Evolutionary conservation across 352 stramenopile genomes (phyloP).

Genomic region (Pythium chondricola): DNA sequence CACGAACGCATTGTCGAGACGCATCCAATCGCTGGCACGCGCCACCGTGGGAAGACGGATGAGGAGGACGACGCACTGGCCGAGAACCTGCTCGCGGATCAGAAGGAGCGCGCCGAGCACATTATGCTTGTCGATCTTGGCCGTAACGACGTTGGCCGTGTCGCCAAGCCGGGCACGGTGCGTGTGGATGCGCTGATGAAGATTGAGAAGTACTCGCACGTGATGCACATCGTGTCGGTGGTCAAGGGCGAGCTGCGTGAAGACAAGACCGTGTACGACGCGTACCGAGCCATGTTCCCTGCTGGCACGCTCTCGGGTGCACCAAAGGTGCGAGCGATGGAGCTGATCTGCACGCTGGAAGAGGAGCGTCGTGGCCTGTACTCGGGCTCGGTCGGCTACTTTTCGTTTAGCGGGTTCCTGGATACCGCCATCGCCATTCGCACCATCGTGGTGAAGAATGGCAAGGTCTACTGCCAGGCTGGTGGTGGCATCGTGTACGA

Average conservation of each 20-base stretch:
- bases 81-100: constrained; percentile 71
- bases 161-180: constrained; percentile 75
- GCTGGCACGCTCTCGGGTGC: constrained; percentile 84
- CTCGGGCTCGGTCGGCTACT: constrained; percentile 83
- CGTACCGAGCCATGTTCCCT: constrained; percentile 86
- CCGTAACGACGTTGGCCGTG: constrained; percentile 85
- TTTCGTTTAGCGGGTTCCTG: constrained; percentile 81
- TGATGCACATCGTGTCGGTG: constrained; percentile 90
- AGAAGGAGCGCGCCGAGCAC: constrained; percentile 89
- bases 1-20: constrained; percentile 80
- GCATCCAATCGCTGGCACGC: constrained; percentile 86
- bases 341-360: constrained; percentile 84
- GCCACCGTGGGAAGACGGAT: constrained; percentile 77
- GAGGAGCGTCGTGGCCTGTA: constrained; percentile 80
- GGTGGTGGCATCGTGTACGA: constrained; percentile 88
- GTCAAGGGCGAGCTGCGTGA: constrained; percentile 77
- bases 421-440: constrained; percentile 88
- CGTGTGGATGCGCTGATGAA: constrained; percentile 84
- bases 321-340: constrained; percentile 87
- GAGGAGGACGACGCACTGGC: constrained; percentile 79
- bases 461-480: constrained; percentile 78
- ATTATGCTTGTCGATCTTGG: constrained; percentile 91
- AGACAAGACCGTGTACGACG: constrained; percentile 83
- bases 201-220: constrained; percentile 90
- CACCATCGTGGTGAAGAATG: constrained; percentile 79